These are phyloP conservation scores for Xylariaceae sp. DNA, from an alignment of 2,329 filamentous ascomycete genomes.

Conservation along the genomic window DNA sequence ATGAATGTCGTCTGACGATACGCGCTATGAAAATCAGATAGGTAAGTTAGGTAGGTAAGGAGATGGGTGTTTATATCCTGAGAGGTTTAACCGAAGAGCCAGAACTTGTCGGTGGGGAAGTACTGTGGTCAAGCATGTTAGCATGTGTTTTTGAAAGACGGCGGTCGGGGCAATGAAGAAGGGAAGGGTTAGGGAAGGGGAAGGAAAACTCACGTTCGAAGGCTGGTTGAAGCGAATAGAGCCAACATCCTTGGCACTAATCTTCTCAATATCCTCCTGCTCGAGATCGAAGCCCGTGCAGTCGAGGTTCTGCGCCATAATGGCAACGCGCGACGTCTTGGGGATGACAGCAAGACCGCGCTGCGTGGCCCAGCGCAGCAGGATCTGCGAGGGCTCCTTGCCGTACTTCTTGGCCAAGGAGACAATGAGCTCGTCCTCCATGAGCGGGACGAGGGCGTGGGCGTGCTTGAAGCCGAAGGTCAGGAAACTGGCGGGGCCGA, in stretches of 20 bases:
- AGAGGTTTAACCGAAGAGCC: constrained; percentile 48
- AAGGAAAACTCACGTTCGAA: constrained; percentile 51
- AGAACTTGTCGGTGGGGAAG: constrained; percentile 52
- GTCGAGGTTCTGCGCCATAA: constrained; percentile 62
- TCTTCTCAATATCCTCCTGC: constrained; percentile 60
- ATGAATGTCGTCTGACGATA: not conserved
- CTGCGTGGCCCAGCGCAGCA: constrained; percentile 85
- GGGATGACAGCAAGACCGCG: constrained; percentile 75
- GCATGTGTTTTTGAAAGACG: constrained; percentile 1
- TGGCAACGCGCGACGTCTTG: constrained; percentile 56
- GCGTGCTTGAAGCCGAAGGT: constrained; percentile 70
- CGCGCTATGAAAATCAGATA: no score
- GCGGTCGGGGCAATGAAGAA: not conserved
- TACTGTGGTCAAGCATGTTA: constrained; percentile 38
- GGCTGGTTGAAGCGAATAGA: constrained; percentile 72
- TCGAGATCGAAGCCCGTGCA: constrained; percentile 61
- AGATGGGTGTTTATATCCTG: no score
- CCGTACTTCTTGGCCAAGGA: constrained; percentile 61
- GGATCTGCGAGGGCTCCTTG: constrained; percentile 72
- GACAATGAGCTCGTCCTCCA: constrained; percentile 63
- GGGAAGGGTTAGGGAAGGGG: constrained; percentile 14
- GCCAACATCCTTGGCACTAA: constrained; percentile 58
- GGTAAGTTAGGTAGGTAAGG: no score
- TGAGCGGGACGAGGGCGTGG: constrained; percentile 59
- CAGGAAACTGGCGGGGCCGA: constrained; percentile 72